phyloP scores from a whole-genome alignment of 108 stramenopile species.

The Skeletonema potamos region DNA sequence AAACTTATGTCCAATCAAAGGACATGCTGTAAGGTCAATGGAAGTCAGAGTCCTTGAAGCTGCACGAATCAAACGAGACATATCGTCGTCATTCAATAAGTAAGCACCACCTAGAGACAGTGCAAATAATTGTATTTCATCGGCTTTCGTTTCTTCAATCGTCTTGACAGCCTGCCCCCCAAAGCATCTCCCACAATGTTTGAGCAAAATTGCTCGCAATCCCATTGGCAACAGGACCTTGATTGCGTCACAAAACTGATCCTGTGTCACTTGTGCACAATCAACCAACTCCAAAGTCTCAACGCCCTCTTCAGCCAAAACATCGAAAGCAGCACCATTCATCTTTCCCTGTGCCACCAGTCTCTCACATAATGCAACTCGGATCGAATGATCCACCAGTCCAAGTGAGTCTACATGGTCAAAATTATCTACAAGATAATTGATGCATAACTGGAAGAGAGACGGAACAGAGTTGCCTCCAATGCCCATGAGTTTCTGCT shows the following conservation, averaged over 20 bases:
- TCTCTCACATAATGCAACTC: slow-evolving; percentile 57
- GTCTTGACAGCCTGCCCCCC: slow-evolving; percentile 59
- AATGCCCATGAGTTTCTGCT: slow-evolving; percentile 21
- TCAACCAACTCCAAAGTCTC: slow-evolving; percentile 77
- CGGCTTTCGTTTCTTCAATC: slow-evolving; percentile 26
- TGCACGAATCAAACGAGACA: slow-evolving; percentile 54
- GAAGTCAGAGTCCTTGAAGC: slow-evolving; percentile 57
- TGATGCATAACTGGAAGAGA: slow-evolving; percentile 65
- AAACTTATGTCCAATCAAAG: slow-evolving; percentile 56
- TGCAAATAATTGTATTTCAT: slow-evolving; percentile 50
- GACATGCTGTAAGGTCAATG: slow-evolving; percentile 74
- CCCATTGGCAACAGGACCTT: slow-evolving; percentile 43
- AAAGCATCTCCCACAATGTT: slow-evolving; percentile 79
- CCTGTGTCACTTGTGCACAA: slow-evolving; percentile 71
- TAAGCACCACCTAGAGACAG: slow-evolving; percentile 80
- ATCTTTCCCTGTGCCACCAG: slow-evolving; percentile 62
- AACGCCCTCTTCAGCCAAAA: slow-evolving; percentile 62
- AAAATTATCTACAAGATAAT: slow-evolving; percentile 72
- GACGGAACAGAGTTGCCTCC: slow-evolving; percentile 48
- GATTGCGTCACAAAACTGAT: slow-evolving; percentile 43
- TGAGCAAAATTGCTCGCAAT: slow-evolving; percentile 58
- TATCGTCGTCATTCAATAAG: slow-evolving; percentile 66
- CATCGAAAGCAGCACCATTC: slow-evolving; percentile 72
- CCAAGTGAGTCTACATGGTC: slow-evolving; percentile 77
- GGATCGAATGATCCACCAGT: slow-evolving; percentile 62